Base-by-base conservation (phyloP, 257 asterid genomes). In the Paulownia fortunei region DNA sequence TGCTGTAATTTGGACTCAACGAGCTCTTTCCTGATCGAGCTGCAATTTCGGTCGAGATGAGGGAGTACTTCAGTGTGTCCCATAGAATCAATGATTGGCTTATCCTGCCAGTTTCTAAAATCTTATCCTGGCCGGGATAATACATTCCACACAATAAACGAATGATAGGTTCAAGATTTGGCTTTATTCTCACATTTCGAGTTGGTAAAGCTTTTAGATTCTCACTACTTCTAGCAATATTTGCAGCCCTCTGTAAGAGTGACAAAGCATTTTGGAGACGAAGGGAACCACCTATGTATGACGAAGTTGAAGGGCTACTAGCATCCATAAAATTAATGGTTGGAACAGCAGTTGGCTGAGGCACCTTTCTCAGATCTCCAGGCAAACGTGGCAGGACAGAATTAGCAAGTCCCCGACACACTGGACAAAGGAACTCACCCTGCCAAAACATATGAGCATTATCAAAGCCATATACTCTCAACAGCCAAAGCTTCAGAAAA, bases 351-450 rank as follows among this genome's bases (percentile, higher is more conserved):
- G 84, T 80, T 7, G 82, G 80, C 67, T 52, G 82, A 73, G 81
- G 78, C 54, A 76, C 74, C 85, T 72, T 82, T 74, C 76, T 81
- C 54, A 66, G 80, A 80, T 83, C 87, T 75, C 83, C 87, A 79
- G 92, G 87, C 70, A 86, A 78, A 71, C 86, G 86, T 64, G 99
- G 96, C 79, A 96, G 87, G 68, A 90, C 92, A 23, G 95, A 89
- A 72, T 96, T 93, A 59, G 99, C 94, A 82, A 96, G 93, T 61
- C 98, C 97, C 32, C 99, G 92, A 74, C 99, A 96, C 64, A 92
- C 99, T 18, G 99, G 99, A 87, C 99, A 96, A 66, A 96, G 96
- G 86, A 96, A 93, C 85, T 96, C 99, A 68, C 99, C 98, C 99
- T 96, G 84, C 76, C 72, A 80, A 80, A 71, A 82, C 24, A 75